phyloP scores from a whole-genome alignment of 2,329 filamentous ascomycete genomes.

The Ceratocystis destructans region DNA sequence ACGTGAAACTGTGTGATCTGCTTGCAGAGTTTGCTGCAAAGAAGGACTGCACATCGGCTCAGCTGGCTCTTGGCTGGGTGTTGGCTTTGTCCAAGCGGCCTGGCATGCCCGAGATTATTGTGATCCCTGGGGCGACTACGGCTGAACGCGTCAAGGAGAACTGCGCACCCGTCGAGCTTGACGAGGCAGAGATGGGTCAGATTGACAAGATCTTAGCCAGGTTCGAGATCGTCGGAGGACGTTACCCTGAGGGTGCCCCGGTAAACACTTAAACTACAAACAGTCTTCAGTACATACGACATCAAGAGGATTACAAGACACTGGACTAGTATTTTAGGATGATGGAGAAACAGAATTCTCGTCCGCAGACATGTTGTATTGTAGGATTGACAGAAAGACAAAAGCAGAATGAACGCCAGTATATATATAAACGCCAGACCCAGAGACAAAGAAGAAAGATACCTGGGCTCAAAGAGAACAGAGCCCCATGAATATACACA shows the following conservation, averaged over 20 bases:
- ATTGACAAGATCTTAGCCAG: conserved; percentile 37
- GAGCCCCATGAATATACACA: conserved; percentile 4
- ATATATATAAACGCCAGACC: conserved; percentile 6
- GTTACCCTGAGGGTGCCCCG: conserved; percentile 32
- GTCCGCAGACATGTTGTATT: not conserved
- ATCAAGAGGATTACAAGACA: not conserved
- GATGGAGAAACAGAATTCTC: not conserved
- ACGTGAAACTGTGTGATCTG: conserved; percentile 46
- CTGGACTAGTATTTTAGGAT: not conserved
- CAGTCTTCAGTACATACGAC: not conserved
- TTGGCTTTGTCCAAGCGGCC: conserved; percentile 35
- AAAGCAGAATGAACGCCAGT: conserved; percentile 1
- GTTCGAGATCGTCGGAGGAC: conserved; percentile 35
- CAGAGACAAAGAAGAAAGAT: conserved; percentile 5
- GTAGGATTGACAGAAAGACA: not conserved
- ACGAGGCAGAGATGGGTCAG: conserved; percentile 35
- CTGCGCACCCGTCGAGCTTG: conserved; percentile 35
- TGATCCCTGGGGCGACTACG: conserved; percentile 52
- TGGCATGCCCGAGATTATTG: conserved; percentile 45
- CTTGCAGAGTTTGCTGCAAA: conserved; percentile 43
- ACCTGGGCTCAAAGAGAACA: not conserved
- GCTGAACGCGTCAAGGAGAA: conserved; percentile 48
- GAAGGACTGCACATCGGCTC: conserved; percentile 47
- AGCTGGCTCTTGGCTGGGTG: conserved; percentile 55
- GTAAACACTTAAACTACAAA: conserved; percentile 27